These are phyloP conservation scores for Stentor roeselii DNA, from an alignment of 73 alveolate species.

Conservation along the genomic window DNA sequence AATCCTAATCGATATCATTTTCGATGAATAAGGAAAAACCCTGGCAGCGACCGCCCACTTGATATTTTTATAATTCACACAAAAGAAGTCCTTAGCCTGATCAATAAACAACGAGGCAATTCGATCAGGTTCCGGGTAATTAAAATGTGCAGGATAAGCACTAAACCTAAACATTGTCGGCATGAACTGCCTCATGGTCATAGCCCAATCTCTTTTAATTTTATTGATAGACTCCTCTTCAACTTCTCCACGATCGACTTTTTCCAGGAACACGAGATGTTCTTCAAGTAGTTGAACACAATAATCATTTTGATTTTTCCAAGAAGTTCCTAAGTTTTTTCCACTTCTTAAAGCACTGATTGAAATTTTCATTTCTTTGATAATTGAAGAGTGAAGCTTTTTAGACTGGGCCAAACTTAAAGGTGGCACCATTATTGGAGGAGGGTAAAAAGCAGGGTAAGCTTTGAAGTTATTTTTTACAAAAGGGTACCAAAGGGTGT, in stretches of 20 bases:
- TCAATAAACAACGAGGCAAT: slow-evolving; percentile 37
- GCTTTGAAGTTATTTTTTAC: slow-evolving; percentile 30
- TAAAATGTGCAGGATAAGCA: slow-evolving; percentile 46
- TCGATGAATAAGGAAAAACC: slow-evolving; percentile 34
- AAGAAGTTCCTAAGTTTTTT: slow-evolving; percentile 32
- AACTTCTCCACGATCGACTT: slow-evolving; percentile 32
- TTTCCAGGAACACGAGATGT: slow-evolving; percentile 43
- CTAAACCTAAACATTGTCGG: slow-evolving; percentile 39
- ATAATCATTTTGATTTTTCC: slow-evolving; percentile 30
- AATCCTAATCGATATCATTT: slow-evolving; percentile 43
- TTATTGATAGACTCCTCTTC: neutral
- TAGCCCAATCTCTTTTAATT: neutral
- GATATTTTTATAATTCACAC: slow-evolving; percentile 40
- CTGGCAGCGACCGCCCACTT: slow-evolving; percentile 42
- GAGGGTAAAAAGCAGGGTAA: slow-evolving; percentile 46
- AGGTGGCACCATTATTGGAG: slow-evolving; percentile 38
- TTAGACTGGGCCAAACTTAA: neutral
- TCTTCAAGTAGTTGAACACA: neutral
- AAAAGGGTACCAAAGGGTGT: slow-evolving; percentile 60
- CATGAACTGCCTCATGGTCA: slow-evolving; percentile 37
- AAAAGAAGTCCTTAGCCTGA: slow-evolving; percentile 36
- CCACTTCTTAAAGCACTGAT: slow-evolving; percentile 39
- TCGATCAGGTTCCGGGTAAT: slow-evolving; percentile 48
- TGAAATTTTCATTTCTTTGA: slow-evolving; percentile 45
- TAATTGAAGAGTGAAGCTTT: slow-evolving; percentile 28